These are phyloP conservation scores for Fusarium nygamai DNA, from an alignment of 2,329 filamentous ascomycete species.

Conservation along the genomic window DNA sequence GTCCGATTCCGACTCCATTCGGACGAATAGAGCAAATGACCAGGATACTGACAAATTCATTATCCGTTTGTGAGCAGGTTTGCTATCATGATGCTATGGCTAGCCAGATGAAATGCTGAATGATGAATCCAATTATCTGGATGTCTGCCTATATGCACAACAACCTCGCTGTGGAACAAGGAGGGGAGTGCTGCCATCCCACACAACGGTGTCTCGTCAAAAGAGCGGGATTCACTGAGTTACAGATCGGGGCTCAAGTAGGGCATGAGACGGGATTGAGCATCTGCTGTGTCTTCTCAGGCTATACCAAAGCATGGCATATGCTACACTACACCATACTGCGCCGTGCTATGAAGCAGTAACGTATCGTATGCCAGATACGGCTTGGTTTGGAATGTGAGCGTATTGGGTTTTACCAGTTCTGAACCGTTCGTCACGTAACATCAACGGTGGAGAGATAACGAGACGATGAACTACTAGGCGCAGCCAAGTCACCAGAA, in stretches of 20 bases:
- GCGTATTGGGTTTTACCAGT: conserved; percentile 20
- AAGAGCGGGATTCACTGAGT: conserved; percentile 35
- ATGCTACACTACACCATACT: neutral
- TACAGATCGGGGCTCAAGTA: conserved; percentile 17
- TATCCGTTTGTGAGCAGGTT: neutral
- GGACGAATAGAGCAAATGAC: neutral
- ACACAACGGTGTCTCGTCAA: conserved; percentile 32
- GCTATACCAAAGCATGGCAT: neutral
- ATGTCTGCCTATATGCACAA: conserved; percentile 27
- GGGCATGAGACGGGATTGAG: neutral
- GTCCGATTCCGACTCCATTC: conserved; percentile 12
- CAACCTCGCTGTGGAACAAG: conserved; percentile 23
- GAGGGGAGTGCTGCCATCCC: conserved; percentile 30
- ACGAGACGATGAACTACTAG: conserved; percentile 28
- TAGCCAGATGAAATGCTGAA: neutral
- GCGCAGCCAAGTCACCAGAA: conserved; percentile 28
- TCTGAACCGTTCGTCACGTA: conserved; percentile 27
- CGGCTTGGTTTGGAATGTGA: conserved; percentile 15
- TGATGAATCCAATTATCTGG: neutral
- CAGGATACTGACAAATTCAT: conserved; percentile 11
- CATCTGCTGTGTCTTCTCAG: neutral
- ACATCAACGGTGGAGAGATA: conserved; percentile 35
- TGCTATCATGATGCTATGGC: neutral
- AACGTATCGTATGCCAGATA: conserved; percentile 27
- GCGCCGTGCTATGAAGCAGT: neutral